Evolutionary conservation across 805 yeast genomes (phyloP).

Genomic region (Starmera dryadoides): DNA sequence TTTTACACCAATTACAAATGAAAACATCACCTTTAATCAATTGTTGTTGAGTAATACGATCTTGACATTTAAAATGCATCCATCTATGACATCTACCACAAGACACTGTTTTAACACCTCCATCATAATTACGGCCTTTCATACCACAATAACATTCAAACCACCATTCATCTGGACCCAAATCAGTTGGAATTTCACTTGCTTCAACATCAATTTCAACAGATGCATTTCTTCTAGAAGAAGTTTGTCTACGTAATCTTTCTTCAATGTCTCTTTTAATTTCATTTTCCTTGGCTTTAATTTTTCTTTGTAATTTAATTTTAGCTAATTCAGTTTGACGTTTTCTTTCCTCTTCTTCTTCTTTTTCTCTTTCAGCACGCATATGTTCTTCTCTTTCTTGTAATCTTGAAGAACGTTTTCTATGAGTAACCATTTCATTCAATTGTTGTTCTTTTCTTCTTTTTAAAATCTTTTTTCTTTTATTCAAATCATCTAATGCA

Average conservation of each 20-base stretch:
- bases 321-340: constrained; percentile 31
- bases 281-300: constrained; percentile 13
- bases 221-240: constrained; percentile 11
- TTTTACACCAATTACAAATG: constrained; percentile 21
- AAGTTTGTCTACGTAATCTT: constrained; percentile 11
- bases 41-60: constrained; percentile 19
- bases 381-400: constrained; percentile 62
- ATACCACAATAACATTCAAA: constrained; percentile 32
- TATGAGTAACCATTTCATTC: constrained; percentile 53
- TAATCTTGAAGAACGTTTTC: constrained; percentile 69
- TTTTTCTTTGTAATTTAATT: constrained; percentile 29
- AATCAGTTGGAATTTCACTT: constrained; percentile 19
- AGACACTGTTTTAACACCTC: constrained; percentile 25
- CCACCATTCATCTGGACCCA: constrained; percentile 24
- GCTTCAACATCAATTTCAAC: not conserved
- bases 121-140: constrained; percentile 26
- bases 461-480: constrained; percentile 45
- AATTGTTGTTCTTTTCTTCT: constrained; percentile 59
- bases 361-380: constrained; percentile 36
- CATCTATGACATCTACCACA: constrained; percentile 30
- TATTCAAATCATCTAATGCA: constrained; percentile 40
- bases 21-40: constrained; percentile 19
- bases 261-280: constrained; percentile 19
- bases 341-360: constrained; percentile 16
- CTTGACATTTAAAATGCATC: constrained; percentile 31